phyloP scores from a whole-genome alignment of 1,284 basidiomycete genomes.

The Golubevia sp. region DNA sequence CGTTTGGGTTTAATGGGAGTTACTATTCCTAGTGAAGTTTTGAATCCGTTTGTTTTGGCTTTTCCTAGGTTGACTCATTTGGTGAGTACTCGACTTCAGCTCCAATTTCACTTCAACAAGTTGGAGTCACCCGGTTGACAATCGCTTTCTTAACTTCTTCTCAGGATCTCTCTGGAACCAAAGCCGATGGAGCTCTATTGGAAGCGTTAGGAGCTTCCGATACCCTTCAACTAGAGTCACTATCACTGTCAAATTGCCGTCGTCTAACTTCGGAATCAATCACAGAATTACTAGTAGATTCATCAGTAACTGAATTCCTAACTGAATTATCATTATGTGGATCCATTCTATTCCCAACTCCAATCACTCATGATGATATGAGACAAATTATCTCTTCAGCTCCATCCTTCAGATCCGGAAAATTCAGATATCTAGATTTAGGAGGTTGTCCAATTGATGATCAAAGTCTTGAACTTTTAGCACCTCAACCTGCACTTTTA shows the following conservation, averaged over 20 bases:
- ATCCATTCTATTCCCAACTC: conserved; percentile 82
- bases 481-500: conserved; percentile 76
- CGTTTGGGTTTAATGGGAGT: conserved; percentile 83
- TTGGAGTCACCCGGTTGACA: conserved; percentile 51
- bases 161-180: conserved; percentile 68
- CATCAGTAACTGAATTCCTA: conserved; percentile 69
- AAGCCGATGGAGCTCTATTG: conserved; percentile 78
- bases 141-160: conserved; percentile 63
- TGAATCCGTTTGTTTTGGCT: conserved; percentile 80
- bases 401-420: conserved; percentile 78
- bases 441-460: conserved; percentile 78
- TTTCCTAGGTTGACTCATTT: conserved; percentile 84
- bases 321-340: conserved; percentile 86
- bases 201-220: conserved; percentile 70
- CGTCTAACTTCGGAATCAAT: conserved; percentile 80
- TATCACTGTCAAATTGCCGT: conserved; percentile 86
- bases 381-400: conserved; percentile 73
- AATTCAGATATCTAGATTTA: conserved; percentile 84
- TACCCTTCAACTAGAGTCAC: conserved; percentile 73
- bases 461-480: conserved; percentile 64
- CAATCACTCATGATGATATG: conserved; percentile 75
- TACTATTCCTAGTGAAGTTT: conserved; percentile 76
- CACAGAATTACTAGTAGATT: conserved; percentile 74
- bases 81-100: background rate
- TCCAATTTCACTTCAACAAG: background rate